Evolutionary conservation across 495 filamentous ascomycete species (phyloP).

Genomic region (Bacidia gigantensis): DNA sequence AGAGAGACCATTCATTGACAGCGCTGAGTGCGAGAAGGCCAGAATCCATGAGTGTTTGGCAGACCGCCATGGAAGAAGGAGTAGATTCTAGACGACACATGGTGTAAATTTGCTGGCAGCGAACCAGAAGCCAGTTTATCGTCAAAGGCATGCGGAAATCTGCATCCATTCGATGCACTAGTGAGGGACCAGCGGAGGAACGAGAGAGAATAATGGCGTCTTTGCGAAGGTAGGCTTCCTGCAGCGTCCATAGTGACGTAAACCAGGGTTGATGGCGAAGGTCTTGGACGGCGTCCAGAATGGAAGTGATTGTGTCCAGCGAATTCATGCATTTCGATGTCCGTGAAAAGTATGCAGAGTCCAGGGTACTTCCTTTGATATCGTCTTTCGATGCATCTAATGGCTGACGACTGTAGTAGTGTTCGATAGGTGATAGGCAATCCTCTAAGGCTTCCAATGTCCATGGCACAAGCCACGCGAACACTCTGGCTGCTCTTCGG

Average conservation of each 20-base stretch:
- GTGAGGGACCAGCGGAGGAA: too few species aligned
- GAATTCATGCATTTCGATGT: background rate
- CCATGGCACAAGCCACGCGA: background rate
- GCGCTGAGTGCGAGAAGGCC: background rate
- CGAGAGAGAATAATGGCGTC: background rate
- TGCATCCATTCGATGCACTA: too few species aligned
- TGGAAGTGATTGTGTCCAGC: background rate
- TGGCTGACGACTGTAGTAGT: background rate
- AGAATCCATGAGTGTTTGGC: background rate
- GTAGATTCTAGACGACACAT: background rate
- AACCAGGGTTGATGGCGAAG: background rate
- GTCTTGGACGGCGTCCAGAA: too few species aligned
- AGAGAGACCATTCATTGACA: background rate
- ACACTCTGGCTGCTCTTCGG: background rate
- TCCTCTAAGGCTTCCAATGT: background rate
- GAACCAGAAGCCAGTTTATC: constrained; percentile 1
- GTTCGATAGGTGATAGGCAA: background rate
- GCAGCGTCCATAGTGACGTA: background rate
- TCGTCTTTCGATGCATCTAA: background rate
- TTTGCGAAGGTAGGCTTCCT: background rate
- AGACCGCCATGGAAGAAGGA: background rate
- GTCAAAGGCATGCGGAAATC: too few species aligned
- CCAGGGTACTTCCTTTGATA: background rate
- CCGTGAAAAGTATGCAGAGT: too few species aligned
- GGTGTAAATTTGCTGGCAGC: background rate